These are phyloP conservation scores for Corynascus novoguineensis DNA, from an alignment of 495 filamentous ascomycete genomes.

Conservation along the genomic window DNA sequence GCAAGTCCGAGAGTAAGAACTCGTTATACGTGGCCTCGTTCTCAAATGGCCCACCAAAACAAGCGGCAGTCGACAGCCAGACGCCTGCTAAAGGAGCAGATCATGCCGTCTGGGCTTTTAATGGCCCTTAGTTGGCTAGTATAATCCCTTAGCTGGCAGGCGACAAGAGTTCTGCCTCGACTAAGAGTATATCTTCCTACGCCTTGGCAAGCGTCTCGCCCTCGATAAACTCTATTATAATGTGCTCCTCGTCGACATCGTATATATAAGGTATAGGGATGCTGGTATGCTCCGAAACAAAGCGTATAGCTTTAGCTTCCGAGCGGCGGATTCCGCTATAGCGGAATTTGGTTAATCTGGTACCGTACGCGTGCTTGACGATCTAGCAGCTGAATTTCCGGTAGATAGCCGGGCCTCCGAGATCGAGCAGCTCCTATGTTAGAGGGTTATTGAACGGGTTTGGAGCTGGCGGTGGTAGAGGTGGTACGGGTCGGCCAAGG, in stretches of 20 bases:
- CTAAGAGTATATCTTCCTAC: no score
- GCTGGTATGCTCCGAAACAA: neutral
- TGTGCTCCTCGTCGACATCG: no score
- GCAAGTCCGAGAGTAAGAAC: neutral
- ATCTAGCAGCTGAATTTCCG: neutral
- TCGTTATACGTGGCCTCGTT: constrained; percentile 3
- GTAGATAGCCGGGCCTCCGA: neutral
- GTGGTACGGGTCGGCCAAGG: no score
- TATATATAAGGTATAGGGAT: no score
- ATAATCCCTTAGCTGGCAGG: neutral
- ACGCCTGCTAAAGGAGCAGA: constrained; percentile 2
- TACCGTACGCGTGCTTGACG: constrained; percentile 1
- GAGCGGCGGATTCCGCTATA: neutral
- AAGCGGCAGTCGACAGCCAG: neutral
- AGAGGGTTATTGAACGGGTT: neutral
- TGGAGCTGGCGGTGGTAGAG: no score
- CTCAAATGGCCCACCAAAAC: neutral
- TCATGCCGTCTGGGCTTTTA: constrained; percentile 3
- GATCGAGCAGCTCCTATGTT: neutral
- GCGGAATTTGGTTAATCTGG: neutral
- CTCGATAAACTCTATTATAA: no score
- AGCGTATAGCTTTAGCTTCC: neutral
- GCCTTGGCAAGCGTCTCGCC: no score
- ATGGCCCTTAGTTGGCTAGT: neutral
- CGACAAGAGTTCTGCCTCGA: neutral